A percentile compares a stretch with the other conserved stretches of the same genome.
Evolutionary conservation across 192 early-diverging fungal species (phyloP).

Genomic region (Entomortierella beljakovae): DNA sequence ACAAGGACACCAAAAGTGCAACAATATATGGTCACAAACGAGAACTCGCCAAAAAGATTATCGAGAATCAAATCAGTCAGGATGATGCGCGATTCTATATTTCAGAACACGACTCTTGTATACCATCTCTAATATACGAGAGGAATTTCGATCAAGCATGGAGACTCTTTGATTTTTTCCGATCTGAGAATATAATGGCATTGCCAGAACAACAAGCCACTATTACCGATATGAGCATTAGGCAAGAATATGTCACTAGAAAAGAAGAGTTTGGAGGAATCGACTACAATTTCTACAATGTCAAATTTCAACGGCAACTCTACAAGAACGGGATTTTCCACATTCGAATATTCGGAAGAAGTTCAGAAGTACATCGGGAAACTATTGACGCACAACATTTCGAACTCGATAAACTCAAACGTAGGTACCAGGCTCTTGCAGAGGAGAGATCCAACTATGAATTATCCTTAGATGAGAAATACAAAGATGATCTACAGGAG

Average conservation of each 20-base stretch:
- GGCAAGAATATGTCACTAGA: background rate
- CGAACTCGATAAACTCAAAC: background rate
- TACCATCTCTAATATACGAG: background rate
- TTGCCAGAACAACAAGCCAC: background rate
- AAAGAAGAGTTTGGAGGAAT: background rate
- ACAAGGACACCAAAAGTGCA: background rate
- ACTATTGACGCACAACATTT: background rate
- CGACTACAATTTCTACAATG: background rate
- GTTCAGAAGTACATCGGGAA: background rate
- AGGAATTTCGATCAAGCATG: conserved; percentile 2
- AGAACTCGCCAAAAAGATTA: background rate
- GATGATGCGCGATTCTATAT: background rate
- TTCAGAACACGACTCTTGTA: background rate
- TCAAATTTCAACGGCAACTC: background rate
- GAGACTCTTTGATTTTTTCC: background rate
- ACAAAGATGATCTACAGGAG: background rate
- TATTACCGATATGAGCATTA: background rate
- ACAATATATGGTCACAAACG: background rate
- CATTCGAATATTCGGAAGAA: background rate
- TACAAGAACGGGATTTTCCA: background rate
- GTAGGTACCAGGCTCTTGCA: background rate
- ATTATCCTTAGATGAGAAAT: background rate
- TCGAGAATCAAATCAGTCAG: background rate
- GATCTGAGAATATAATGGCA: background rate
- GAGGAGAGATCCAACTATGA: background rate